A percentile compares a stretch with the other conserved stretches of the same genome.
Conservation (phyloP, 108 stramenopile genomes). For the Nitzschia putrida region DNA sequence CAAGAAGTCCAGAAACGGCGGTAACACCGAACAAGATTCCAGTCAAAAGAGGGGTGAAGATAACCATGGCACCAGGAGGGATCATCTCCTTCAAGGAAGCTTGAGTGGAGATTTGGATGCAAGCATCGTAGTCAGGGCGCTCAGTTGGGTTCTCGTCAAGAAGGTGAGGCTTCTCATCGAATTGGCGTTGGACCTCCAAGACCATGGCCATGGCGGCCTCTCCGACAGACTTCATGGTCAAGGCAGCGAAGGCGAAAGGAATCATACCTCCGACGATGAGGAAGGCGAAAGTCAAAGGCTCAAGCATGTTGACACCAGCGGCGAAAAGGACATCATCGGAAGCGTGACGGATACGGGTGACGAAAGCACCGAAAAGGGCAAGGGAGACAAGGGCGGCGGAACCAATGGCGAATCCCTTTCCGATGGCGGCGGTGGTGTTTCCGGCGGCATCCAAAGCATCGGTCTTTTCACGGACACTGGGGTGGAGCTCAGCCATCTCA, state of each 20-base stretch:
- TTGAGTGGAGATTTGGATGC: conserved; percentile 96
- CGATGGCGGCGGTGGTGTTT: conserved; percentile 99
- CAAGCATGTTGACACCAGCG: conserved; percentile 89
- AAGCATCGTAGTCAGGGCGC: conserved; percentile 92
- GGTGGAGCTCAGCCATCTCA: conserved; percentile 97
- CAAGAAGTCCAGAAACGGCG: conserved; percentile 94
- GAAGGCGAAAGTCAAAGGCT: conserved; percentile 95
- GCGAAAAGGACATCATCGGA: conserved; percentile 60
- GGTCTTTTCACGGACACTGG: conserved; percentile 94
- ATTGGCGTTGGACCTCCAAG: conserved; percentile 96
- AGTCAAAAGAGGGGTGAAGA: conserved; percentile 95
- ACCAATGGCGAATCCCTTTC: conserved; percentile 99
- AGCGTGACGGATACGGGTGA: conserved; percentile 88
- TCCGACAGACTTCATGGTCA: conserved; percentile 99
- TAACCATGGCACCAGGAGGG: conserved; percentile 95
- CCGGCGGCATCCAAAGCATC: conserved; percentile 98
- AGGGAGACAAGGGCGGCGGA: conserved; percentile 98
- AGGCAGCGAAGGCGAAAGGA: conserved; percentile 97
- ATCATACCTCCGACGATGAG: conserved; percentile 97
- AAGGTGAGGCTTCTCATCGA: conserved; percentile 91
- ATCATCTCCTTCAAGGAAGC: conserved; percentile 96
- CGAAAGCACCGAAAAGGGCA: conserved; percentile 96
- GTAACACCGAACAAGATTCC: conserved; percentile 96
- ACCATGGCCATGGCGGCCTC: conserved; percentile 98
- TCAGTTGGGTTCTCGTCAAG: conserved; percentile 90